Conservation (phyloP, 768 basidiomycete genomes). For the Tubosaeta brunneosetosa region DNA sequence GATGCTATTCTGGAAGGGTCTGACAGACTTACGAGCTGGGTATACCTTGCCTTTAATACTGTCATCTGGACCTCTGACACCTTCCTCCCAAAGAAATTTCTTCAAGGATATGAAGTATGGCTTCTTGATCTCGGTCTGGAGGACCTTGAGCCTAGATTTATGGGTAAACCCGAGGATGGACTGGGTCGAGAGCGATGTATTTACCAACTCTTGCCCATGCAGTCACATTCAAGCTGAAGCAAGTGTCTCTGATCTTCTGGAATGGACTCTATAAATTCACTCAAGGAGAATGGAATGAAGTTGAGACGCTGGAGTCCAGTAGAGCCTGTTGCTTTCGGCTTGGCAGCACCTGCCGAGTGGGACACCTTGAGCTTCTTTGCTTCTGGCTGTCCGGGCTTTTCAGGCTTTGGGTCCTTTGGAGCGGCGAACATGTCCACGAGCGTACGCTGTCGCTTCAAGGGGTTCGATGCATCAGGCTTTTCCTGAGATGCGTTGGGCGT, state of each 20-base stretch:
- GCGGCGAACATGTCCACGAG: conserved; percentile 59
- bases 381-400: conserved; percentile 22
- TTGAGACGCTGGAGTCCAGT: conserved; percentile 41
- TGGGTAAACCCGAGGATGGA: not conserved
- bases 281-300: conserved; percentile 64
- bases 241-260: conserved; percentile 54
- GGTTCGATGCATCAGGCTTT: conserved; percentile 17
- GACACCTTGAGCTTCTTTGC: conserved; percentile 48
- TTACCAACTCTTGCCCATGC: conserved; percentile 71
- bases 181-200: conserved; percentile 1
- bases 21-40: conserved; percentile 55
- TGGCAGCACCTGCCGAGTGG: conserved; percentile 15
- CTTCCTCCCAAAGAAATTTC: conserved; percentile 61
- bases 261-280: conserved; percentile 48
- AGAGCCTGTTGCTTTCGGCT: conserved; percentile 8
- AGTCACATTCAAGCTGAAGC: conserved; percentile 63
- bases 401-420: conserved; percentile 27
- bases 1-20: conserved; percentile 26
- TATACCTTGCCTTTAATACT: conserved; percentile 55
- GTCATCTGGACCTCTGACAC: conserved; percentile 51
- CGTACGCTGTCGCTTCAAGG: conserved; percentile 55
- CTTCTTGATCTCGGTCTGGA: conserved; percentile 71
- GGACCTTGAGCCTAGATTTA: conserved; percentile 58
- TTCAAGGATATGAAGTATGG: conserved; percentile 75
- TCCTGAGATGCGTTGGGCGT: conserved; percentile 25